Base-by-base conservation (phyloP, 169 alveolate species). In the Plasmodium sp. region DNA sequence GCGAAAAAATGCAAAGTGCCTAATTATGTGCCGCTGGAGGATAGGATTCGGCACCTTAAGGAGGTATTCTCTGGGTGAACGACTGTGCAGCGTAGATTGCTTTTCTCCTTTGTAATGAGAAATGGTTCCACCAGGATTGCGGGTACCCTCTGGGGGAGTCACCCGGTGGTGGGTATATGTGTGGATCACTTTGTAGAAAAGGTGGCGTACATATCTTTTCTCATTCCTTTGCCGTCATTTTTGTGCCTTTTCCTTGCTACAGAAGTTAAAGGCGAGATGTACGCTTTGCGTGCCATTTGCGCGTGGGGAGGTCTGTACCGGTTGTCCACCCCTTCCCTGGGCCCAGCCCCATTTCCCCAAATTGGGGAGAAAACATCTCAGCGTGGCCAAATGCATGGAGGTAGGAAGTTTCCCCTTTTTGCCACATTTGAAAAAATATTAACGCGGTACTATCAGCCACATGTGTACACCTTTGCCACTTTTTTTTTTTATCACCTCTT, bases 11-110 rank as follows among this genome's bases (percentile, higher is more conserved):
- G 73, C 48, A 77, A 80, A 41, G 73, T 88, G 31, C 83, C 27
- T 22, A 88, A 88, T 88, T 88, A 88, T 88, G 84, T 88, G 16
- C 45, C 94, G 9, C 39, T 88, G 27, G 22, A 81, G 33, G 83
- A 43, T 10, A 88, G 94, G 34, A 31, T 88, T 88, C 83, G 58
- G 51, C 74, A 88, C 56, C 31, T 88, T 39, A 88, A 51, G 41
- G 54, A 39, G 14, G 31, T 36, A 88, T 88, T 56, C 51, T 27
- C 16, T 45, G 45, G 39, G 33, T 83, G 73, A 83, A 83, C 1
- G 73, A 7, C n/a, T 51, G 14, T 3, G 33, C n/a, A 7, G 77
- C 5, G 77, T 10, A 7, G 3, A 22, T 18, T 67, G 33, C 77
- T 67, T n/a, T n/a, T 22, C n/a, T 67, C n/a, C n/a, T 67, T 5